phyloP scores from a whole-genome alignment of 2,329 filamentous ascomycete species.

The Hirsutella minnesotensis region DNA sequence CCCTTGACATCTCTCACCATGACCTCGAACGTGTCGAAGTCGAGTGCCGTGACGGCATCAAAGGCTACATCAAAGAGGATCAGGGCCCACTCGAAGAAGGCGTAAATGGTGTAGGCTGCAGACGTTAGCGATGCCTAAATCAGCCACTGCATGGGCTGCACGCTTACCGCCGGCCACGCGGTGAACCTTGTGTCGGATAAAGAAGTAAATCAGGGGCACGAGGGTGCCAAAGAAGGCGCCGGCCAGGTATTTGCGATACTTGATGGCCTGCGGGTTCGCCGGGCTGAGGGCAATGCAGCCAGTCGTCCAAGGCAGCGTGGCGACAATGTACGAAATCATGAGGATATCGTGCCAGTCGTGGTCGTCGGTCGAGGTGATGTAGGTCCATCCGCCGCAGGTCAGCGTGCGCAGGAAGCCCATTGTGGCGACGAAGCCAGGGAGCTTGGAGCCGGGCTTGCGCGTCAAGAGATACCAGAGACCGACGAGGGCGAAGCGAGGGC shows the following conservation, averaged over 20 bases:
- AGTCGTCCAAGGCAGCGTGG: constrained; percentile 88
- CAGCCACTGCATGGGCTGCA: not conserved
- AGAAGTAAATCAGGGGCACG: constrained; percentile 86
- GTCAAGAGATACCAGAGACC: constrained; percentile 88
- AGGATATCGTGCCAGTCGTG: constrained; percentile 99
- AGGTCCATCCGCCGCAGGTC: constrained; percentile 96
- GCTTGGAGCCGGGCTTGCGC: constrained; percentile 56
- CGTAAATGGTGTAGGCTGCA: constrained; percentile 88
- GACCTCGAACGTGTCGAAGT: constrained; percentile 83
- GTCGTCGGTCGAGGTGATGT: constrained; percentile 94
- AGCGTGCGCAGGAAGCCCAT: constrained; percentile 80
- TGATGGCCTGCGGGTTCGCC: constrained; percentile 68
- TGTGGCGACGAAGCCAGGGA: constrained; percentile 71
- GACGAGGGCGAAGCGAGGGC: constrained; percentile 82
- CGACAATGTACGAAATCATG: constrained; percentile 96
- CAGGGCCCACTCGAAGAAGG: constrained; percentile 95
- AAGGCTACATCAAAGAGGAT: constrained; percentile 94
- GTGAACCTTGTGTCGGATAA: constrained; percentile 97
- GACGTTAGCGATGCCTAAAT: constrained; percentile 6
- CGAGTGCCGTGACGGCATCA: constrained; percentile 84
- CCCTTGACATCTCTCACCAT: constrained; percentile 82
- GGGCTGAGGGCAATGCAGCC: constrained; percentile 85
- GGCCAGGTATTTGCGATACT: constrained; percentile 79
- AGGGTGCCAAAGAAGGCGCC: constrained; percentile 81
- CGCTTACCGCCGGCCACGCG: constrained; percentile 77